Percentiles rank a stretch among this genome's conserved stretches.
These are phyloP conservation scores for Colletotrichum acutatum DNA, from an alignment of 2,329 filamentous ascomycete species.

Conservation along the genomic window DNA sequence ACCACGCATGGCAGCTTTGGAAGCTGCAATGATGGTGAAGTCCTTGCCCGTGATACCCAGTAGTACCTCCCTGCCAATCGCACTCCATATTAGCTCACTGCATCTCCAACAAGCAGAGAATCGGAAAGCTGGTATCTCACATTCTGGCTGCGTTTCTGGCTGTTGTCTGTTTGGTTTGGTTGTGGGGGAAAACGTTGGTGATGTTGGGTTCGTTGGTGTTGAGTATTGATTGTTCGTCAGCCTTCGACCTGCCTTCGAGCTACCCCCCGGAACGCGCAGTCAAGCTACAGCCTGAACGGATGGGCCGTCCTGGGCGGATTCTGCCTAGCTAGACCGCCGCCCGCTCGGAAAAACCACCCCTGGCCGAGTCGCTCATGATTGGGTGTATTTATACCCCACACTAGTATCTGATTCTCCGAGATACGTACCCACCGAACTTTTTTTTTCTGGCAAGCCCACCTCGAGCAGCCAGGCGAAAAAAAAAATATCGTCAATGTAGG, in stretches of 20 bases:
- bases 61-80: conserved; percentile 84
- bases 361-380: background rate
- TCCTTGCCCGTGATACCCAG: conserved; percentile 99
- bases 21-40: conserved; percentile 97
- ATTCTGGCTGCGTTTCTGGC: conserved; percentile 40
- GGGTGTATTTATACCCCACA: conserved; percentile 16
- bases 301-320: conserved; percentile 34
- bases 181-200: conserved; percentile 19
- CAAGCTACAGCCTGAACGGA: conserved; percentile 54
- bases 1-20: conserved; percentile 98
- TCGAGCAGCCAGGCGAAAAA: conserved; percentile 25
- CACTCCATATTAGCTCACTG: conserved; percentile 32
- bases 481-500: conserved; percentile 38
- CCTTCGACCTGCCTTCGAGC: conserved; percentile 30
- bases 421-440: conserved; percentile 47
- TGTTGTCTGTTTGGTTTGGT: conserved; percentile 10
- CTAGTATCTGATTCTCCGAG: conserved; percentile 27
- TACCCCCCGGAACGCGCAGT: conserved; percentile 48
- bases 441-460: conserved; percentile 46
- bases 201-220: conserved; percentile 18
- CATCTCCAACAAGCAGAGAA: conserved; percentile 13
- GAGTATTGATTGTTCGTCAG: conserved; percentile 30
- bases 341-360: conserved; percentile 28
- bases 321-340: conserved; percentile 48
- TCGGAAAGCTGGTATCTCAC: conserved; percentile 37